Base-by-base conservation (phyloP, 345 rosid genomes). In the Crucihimalaya himalaica region DNA sequence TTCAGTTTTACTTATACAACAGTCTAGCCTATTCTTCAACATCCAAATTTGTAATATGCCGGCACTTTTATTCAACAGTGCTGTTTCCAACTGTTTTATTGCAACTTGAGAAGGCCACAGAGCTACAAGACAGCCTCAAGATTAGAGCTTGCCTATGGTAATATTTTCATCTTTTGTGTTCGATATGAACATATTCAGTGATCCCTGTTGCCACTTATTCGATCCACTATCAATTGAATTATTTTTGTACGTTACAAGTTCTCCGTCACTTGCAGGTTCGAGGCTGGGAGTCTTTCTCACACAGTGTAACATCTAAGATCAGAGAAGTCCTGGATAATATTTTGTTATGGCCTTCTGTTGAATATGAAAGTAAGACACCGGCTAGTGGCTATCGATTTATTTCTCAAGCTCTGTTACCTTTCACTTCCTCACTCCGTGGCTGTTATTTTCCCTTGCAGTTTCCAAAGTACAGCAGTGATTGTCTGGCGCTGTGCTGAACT, bases 391-490 rank as follows among this genome's bases (percentile, higher is more conserved):
- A 68, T 71, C 53, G 31, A 50, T 28, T 64, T n/a, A 14, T 42
- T 59, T 54, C 70, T 67, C 54, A 42, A 67, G 39, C 66, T 50
- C 46, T 20, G 34, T 28, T 58, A 56, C 29, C 19, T 6, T 68
- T 72, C 45, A 29, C 32, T 31, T 39, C 32, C 40, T 32, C 68
- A 57, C 42, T 21, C 51, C 70, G 68, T 56, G 52, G 68, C 29
- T 62, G 10, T 21, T 67, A 19, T 63, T 19, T 62, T 14, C 23
- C 61, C 66, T 46, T 70, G 64, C 86, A 93, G 98, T 93, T 75
- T 86, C 86, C 18, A 93, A 91, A 84, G 92, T 91, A 56, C 94
- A 91, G 97, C 85, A 87, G 91, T 43, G 98, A 93, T 74, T 91
- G 92, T 81, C 75, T 93, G 23, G 97, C 98, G 25, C 77, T 89